Evolutionary conservation across 2,329 filamentous ascomycete genomes (phyloP).

Genomic region (Seiridium unicorne): DNA sequence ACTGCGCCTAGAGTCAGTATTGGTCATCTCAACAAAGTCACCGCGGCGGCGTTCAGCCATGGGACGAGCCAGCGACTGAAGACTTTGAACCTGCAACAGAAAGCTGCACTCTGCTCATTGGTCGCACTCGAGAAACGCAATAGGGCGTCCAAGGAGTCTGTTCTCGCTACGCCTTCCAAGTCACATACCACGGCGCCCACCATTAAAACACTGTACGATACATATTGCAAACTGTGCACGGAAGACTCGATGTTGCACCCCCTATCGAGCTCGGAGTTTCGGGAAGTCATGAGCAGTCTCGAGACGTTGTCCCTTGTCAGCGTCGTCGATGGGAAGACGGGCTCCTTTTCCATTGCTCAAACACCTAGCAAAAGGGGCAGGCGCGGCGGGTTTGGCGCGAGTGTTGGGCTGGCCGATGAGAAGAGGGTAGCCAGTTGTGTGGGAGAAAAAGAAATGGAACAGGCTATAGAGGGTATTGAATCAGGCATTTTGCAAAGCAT

Average conservation of each 20-base stretch:
- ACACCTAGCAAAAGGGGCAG: constrained; percentile 71
- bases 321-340: constrained; percentile 68
- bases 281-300: constrained; percentile 85
- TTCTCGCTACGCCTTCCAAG: constrained; percentile 59
- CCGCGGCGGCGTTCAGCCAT: constrained; percentile 85
- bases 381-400: constrained; percentile 45
- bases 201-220: constrained; percentile 78
- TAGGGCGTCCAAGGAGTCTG: constrained; percentile 42
- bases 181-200: constrained; percentile 66
- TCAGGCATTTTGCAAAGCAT: constrained; percentile 62
- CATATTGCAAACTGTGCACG: constrained; percentile 80
- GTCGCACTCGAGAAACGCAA: constrained; percentile 81
- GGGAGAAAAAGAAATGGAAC: constrained; percentile 74
- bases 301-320: constrained; percentile 82
- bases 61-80: constrained; percentile 82
- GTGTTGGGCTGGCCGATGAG: constrained; percentile 62
- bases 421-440: constrained; percentile 76
- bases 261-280: constrained; percentile 87
- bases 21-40: constrained; percentile 87
- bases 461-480: constrained; percentile 63
- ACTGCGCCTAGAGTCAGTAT: constrained; percentile 88
- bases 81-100: constrained; percentile 91
- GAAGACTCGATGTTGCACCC: constrained; percentile 87
- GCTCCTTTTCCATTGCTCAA: constrained; percentile 60
- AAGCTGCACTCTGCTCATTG: constrained; percentile 87